Percentiles rank a stretch among this genome's conserved stretches.
These are phyloP conservation scores for Conidiobolus incongruus DNA, from an alignment of 371 early-diverging fungal genomes.

Conservation along the genomic window DNA sequence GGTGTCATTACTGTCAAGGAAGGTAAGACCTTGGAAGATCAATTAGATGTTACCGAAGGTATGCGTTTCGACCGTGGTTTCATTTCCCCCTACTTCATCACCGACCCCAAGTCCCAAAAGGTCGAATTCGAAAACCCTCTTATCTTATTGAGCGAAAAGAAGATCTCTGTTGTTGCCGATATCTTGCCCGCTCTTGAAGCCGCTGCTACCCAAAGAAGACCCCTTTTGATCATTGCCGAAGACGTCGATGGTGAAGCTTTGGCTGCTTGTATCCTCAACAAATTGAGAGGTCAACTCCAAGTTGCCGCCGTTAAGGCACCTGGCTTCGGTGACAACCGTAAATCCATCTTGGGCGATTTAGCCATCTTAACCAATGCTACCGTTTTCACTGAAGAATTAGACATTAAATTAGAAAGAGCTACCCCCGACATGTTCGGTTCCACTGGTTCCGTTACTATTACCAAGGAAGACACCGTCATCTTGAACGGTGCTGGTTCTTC, in stretches of 20 bases:
- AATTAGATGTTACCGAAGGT: slow-evolving; percentile 92
- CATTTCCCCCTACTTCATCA: slow-evolving; percentile 97
- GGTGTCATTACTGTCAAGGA: slow-evolving; percentile 97
- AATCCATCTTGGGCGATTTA: slow-evolving; percentile 89
- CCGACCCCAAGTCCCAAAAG: slow-evolving; percentile 89
- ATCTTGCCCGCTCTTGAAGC: slow-evolving; percentile 86
- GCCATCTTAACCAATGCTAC: slow-evolving; percentile 84
- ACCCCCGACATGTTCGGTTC: slow-evolving; percentile 77
- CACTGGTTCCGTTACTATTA: slow-evolving; percentile 68
- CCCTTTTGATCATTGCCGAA: slow-evolving; percentile 89
- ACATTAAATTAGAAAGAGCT: slow-evolving; percentile 84
- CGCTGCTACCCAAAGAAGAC: slow-evolving; percentile 83
- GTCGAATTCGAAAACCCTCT: slow-evolving; percentile 97
- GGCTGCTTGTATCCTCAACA: slow-evolving; percentile 95
- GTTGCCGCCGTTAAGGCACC: slow-evolving; percentile 95
- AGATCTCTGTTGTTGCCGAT: slow-evolving; percentile 86
- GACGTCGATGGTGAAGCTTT: slow-evolving; percentile 96
- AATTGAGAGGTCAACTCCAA: slow-evolving; percentile 91
- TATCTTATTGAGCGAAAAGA: slow-evolving; percentile 86
- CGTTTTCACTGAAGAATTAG: slow-evolving; percentile 89
- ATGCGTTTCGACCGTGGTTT: slow-evolving; percentile 98
- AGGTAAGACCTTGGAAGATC: slow-evolving; percentile 93
- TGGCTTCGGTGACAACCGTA: slow-evolving; percentile 97
- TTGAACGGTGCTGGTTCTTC: slow-evolving; percentile 74
- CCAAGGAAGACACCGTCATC: slow-evolving; percentile 95